Base-by-base conservation (phyloP, 495 filamentous ascomycete species). In the Penicillium daleae region DNA sequence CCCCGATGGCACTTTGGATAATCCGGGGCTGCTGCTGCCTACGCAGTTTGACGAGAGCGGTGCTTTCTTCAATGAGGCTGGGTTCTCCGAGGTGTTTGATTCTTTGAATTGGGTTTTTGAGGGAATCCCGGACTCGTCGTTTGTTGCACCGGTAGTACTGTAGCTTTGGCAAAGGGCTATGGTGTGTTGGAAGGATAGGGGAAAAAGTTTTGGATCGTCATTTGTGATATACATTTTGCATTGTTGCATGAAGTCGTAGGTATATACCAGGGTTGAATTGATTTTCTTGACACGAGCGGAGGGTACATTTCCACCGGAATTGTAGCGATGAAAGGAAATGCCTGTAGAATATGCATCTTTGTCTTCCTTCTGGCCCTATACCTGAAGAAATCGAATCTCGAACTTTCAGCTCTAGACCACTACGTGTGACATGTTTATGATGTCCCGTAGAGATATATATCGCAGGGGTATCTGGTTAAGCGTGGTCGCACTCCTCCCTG, bases 101-200 rank as follows among this genome's bases (percentile, higher is more conserved):
- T 80, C 78, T 1, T 67, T 81, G 13, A 81, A 81, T 49, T 81
- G 79, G 79, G 79, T 82, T 10, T 82, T 82, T 67, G 79, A 82
- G 10, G 79, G 79, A 6, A 74, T 80, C 42, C 79, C 79, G 0
- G 78, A 82, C 49, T 74, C 73, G 6, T 74, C 73, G 6, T 78
- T 80, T 61, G 74, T 75, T 40, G 76, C 74, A 17, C 76, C 78
- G n/a, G 73, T 76, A 19, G 66, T 78, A 32, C 63, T 80, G 48
- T 81, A 73, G 57, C 7, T 19, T 2, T 15, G 8, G n/a, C n/a
- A n/a, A n/a, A n/a, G 10, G 35, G 15, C 17, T 39, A 39, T 15
- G 13, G 9, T 33, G 33, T 35, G 33, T 12, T 24, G 13, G 6
- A 13, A 15, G 24, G 24, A 21, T 15, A 15, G 13, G 46, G 35